phyloP scores from a whole-genome alignment of 306 rosid genomes.

The Dicorynia guianensis region DNA sequence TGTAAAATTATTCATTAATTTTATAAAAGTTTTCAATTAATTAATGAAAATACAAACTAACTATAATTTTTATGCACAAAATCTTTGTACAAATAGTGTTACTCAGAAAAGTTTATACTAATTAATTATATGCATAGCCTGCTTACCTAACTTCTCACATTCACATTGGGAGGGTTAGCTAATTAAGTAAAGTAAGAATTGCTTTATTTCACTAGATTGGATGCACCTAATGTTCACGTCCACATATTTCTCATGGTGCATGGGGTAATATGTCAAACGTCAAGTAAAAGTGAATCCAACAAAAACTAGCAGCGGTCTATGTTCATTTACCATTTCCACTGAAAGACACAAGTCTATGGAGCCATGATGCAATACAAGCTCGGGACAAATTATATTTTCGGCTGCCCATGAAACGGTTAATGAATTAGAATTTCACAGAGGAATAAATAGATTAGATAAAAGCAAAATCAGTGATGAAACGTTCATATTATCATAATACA shows the following conservation, averaged over 20 bases:
- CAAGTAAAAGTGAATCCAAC: slow-evolving; percentile 13
- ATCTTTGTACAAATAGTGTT: too few relatives aligned
- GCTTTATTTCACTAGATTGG: slow-evolving; percentile 6
- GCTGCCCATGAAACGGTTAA: background rate
- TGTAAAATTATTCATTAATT: too few relatives aligned
- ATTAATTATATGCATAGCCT: slow-evolving; percentile 10
- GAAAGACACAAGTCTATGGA: background rate
- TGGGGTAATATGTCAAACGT: slow-evolving; percentile 25
- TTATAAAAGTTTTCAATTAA: too few relatives aligned
- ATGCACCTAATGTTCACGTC: slow-evolving; percentile 23
- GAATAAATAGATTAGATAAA: background rate
- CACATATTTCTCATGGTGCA: slow-evolving; percentile 35
- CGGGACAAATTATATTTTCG: background rate
- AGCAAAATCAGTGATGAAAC: too few relatives aligned
- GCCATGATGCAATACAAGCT: background rate
- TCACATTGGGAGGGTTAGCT: background rate
- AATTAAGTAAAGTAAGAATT: background rate
- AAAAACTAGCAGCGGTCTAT: background rate
- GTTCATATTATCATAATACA: too few relatives aligned
- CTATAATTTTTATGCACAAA: too few relatives aligned
- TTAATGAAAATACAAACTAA: too few relatives aligned
- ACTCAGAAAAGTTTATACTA: background rate
- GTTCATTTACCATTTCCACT: background rate
- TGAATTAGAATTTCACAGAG: background rate
- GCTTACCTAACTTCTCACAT: background rate